Conservation (phyloP, 2,329 filamentous ascomycete genomes). For the Pyrenophora graminea region DNA sequence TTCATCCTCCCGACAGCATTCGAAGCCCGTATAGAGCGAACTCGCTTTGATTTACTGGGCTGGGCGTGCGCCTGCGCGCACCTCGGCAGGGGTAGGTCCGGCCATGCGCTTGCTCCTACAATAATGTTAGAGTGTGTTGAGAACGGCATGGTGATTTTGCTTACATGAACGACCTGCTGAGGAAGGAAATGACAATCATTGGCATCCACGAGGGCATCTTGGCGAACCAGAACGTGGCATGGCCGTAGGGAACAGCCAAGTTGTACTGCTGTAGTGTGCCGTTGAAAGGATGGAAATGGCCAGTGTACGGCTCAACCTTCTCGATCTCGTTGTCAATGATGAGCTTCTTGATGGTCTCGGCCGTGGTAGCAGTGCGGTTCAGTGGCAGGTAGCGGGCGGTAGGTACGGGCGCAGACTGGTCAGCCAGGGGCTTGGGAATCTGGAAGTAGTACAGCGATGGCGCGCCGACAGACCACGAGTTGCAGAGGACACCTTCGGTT, state of each 20-base stretch:
- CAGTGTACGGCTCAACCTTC: constrained; percentile 60
- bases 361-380: constrained; percentile 70
- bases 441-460: constrained; percentile 69
- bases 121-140: background rate
- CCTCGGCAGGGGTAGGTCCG: constrained; percentile 9
- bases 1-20: too few species aligned
- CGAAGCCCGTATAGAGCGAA: too few species aligned
- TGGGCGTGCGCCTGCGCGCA: constrained; percentile 8
- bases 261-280: constrained; percentile 67
- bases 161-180: constrained; percentile 77
- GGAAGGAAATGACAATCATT: constrained; percentile 75
- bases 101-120: constrained; percentile 19
- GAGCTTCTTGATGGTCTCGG: constrained; percentile 65
- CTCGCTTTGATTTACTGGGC: constrained; percentile 7
- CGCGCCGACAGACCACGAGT: constrained; percentile 69
- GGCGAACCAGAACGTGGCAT: constrained; percentile 66
- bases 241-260: constrained; percentile 67
- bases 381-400: constrained; percentile 68
- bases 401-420: constrained; percentile 66
- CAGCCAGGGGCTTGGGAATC: constrained; percentile 62
- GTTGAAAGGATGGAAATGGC: constrained; percentile 77
- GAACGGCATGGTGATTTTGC: constrained; percentile 33
- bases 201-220: constrained; percentile 71
- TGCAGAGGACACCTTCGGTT: constrained; percentile 73
- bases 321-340: constrained; percentile 63